Evolutionary conservation across 768 basidiomycete genomes (phyloP).

Genomic region (Boletus barrowsii): DNA sequence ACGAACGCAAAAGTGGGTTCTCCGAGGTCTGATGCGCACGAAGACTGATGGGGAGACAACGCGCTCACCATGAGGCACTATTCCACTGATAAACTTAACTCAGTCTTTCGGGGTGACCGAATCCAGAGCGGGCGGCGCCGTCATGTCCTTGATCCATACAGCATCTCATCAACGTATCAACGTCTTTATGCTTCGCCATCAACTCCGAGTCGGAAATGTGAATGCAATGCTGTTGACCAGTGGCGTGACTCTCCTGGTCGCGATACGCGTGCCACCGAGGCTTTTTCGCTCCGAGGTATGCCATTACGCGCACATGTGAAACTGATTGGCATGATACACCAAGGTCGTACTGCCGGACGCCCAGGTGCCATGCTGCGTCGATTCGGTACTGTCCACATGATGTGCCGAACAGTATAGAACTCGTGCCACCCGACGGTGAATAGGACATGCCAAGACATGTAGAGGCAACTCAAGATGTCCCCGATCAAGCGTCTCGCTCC

Average conservation of each 20-base stretch:
- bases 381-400: not conserved
- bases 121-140: not conserved
- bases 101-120: not conserved
- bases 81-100: constrained; percentile 21
- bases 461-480: not conserved
- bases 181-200: not conserved
- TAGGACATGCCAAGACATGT: too few species aligned
- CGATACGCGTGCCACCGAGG: constrained; percentile 1
- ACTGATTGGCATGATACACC: not conserved
- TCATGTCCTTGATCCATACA: not conserved
- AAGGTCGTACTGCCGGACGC: not conserved
- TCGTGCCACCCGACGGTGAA: not conserved
- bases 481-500: not conserved
- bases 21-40: constrained; percentile 24
- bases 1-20: constrained; percentile 19
- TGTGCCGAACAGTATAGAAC: not conserved
- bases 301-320: not conserved
- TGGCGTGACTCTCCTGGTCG: not conserved
- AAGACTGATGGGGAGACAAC: constrained; percentile 17
- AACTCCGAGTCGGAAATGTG: constrained; percentile 5
- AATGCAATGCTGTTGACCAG: not conserved
- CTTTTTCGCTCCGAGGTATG: constrained; percentile 8
- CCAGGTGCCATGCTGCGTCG: too few species aligned
- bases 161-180: not conserved
- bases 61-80: constrained; percentile 25